Percentiles rank a stretch among this genome's conserved stretches.
These are phyloP conservation scores for Plasmopara halstedii DNA, from an alignment of 352 stramenopile species.

Conservation along the genomic window DNA sequence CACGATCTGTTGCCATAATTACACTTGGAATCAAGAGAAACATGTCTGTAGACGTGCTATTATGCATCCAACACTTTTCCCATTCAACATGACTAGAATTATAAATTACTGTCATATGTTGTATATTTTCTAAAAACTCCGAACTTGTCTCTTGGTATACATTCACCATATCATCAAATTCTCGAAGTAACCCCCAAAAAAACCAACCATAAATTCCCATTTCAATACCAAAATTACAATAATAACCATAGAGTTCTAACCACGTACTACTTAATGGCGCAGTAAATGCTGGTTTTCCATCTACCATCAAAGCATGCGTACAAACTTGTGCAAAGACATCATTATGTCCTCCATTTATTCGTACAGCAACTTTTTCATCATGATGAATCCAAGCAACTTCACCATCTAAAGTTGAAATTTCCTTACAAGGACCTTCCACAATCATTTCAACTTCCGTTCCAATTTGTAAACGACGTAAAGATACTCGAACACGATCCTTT, in stretches of 20 bases:
- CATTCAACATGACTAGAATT: too few species aligned
- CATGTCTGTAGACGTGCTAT: constrained; percentile 16
- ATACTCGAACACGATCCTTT: constrained; percentile 44
- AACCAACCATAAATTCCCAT: constrained; percentile 49
- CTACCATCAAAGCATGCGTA: constrained; percentile 53
- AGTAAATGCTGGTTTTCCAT: constrained; percentile 51
- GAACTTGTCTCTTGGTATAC: constrained; percentile 23
- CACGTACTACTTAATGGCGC: constrained; percentile 61
- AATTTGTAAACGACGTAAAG: constrained; percentile 42
- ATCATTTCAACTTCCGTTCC: constrained; percentile 70
- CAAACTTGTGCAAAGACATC: constrained; percentile 64
- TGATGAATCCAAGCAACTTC: constrained; percentile 69
- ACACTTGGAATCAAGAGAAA: constrained; percentile 32
- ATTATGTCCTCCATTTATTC: constrained; percentile 53
- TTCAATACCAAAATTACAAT: constrained; percentile 40
- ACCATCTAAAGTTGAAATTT: constrained; percentile 60
- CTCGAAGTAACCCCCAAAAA: constrained; percentile 46
- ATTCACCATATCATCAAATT: constrained; percentile 45
- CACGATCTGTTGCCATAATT: constrained; percentile 34
- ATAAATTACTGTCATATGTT: constrained; percentile 31
- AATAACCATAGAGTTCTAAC: constrained; percentile 46
- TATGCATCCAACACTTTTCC: too few species aligned
- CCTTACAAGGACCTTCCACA: constrained; percentile 60
- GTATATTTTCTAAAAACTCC: constrained; percentile 20
- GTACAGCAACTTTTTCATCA: constrained; percentile 55